Percentiles rank a stretch among this genome's conserved stretches.
phyloP scores from a whole-genome alignment of 2,329 filamentous ascomycete species.

The Cladophialophora chaetospira region DNA sequence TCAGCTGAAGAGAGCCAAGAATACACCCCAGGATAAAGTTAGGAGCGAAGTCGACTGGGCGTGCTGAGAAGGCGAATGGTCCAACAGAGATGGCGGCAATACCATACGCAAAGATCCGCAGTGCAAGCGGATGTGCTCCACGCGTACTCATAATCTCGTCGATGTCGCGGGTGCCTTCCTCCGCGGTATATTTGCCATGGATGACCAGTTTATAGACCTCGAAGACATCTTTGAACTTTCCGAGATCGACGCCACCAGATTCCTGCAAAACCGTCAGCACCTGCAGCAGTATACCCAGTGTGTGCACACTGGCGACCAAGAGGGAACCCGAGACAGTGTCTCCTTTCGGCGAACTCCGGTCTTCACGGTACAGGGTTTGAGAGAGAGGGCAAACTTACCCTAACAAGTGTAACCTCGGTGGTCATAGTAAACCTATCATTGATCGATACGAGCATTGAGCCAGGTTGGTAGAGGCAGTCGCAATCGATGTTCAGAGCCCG shows the following conservation, averaged over 20 bases:
- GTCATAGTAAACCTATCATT: constrained; percentile 55
- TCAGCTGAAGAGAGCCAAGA: constrained; percentile 42
- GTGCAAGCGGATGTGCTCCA: constrained; percentile 56
- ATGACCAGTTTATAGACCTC: constrained; percentile 52
- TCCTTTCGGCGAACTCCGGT: too few relatives aligned
- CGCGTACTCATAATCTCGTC: constrained; percentile 59
- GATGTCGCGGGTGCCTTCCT: constrained; percentile 48
- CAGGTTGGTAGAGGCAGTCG: constrained; percentile 86
- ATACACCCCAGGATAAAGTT: constrained; percentile 75
- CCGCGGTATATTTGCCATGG: constrained; percentile 49
- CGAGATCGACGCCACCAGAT: constrained; percentile 47
- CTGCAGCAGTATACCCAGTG: too few relatives aligned
- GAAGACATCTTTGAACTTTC: constrained; percentile 48
- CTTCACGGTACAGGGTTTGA: too few relatives aligned
- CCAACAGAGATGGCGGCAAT: constrained; percentile 74
- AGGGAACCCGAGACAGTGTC: too few relatives aligned
- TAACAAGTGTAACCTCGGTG: constrained; percentile 50
- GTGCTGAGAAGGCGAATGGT: constrained; percentile 76
- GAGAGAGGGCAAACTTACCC: too few relatives aligned
- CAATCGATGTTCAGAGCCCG: constrained; percentile 86
- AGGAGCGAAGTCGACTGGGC: constrained; percentile 75
- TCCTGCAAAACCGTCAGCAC: too few relatives aligned
- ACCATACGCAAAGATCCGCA: constrained; percentile 69
- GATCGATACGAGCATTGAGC: constrained; percentile 93
- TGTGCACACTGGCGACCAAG: too few relatives aligned